Conservation (phyloP, 306 rosid genomes). For the Abrus pulchellus region DNA sequence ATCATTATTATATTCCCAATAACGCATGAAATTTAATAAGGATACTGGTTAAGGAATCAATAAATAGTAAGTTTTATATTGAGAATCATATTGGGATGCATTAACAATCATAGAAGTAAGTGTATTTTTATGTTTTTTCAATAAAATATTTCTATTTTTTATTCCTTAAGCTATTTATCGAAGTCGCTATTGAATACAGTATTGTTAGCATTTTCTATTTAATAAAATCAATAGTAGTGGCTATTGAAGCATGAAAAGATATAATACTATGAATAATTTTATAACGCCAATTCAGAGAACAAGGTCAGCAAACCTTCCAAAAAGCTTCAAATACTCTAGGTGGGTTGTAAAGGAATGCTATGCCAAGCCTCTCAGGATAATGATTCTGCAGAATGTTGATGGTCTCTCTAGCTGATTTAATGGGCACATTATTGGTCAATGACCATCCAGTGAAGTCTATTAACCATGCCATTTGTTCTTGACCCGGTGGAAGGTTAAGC, state of each 20-base stretch:
- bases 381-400: constrained; percentile 54
- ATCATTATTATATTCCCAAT: not conserved
- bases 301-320: constrained; percentile 56
- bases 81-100: too few relatives aligned
- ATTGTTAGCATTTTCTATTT: too few relatives aligned
- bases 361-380: constrained; percentile 63
- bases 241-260: constrained; percentile 6
- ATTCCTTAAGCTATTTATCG: too few relatives aligned
- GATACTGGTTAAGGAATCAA: too few relatives aligned
- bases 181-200: too few relatives aligned
- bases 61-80: too few relatives aligned
- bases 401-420: constrained; percentile 55
- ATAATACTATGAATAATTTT: not conserved
- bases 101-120: too few relatives aligned
- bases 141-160: too few relatives aligned
- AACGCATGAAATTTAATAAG: not conserved
- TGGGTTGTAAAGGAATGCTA: constrained; percentile 63
- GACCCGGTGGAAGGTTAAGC: constrained; percentile 60
- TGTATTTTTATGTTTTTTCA: too few relatives aligned
- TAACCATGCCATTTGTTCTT: constrained; percentile 83
- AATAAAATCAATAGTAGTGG: not conserved
- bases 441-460: constrained; percentile 66
- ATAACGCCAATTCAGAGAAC: not conserved
- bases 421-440: constrained; percentile 54
- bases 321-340: constrained; percentile 64